Percentiles rank a stretch among this genome's conserved stretches.
These are phyloP conservation scores for Schwanniomyces yamadae DNA, from an alignment of 805 yeast genomes.

Conservation along the genomic window DNA sequence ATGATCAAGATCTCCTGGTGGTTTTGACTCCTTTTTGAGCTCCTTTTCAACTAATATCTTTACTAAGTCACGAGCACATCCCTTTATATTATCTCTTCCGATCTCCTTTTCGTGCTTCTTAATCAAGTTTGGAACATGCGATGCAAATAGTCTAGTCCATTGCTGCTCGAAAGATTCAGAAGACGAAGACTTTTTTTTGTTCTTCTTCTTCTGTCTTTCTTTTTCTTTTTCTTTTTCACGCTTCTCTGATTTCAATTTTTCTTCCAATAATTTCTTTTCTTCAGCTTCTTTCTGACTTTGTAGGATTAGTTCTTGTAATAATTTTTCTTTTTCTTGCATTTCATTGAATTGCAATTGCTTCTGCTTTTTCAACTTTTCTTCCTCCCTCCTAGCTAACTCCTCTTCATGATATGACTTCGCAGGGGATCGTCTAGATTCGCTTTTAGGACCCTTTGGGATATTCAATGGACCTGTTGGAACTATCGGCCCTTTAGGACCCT, in stretches of 20 bases:
- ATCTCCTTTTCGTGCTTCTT: constrained; percentile 63
- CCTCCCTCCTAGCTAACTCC: constrained; percentile 31
- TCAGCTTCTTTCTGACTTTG: constrained; percentile 30
- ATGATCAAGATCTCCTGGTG: constrained; percentile 58
- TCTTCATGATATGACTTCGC: constrained; percentile 14
- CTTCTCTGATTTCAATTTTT: constrained; percentile 19
- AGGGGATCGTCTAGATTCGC: constrained; percentile 4
- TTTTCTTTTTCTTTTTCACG: constrained; percentile 21
- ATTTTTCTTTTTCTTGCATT: constrained; percentile 33
- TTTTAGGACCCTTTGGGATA: constrained; percentile 24
- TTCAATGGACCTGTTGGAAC: constrained; percentile 14
- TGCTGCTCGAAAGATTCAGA: constrained; percentile 18
- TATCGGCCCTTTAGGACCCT: constrained; percentile 28
- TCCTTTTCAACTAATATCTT: constrained; percentile 69
- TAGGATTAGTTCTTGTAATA: constrained; percentile 34
- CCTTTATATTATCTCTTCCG: constrained; percentile 71
- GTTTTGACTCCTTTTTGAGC: constrained; percentile 40
- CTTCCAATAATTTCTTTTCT: constrained; percentile 28
- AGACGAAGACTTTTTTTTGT: constrained; percentile 3
- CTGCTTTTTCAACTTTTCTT: constrained; percentile 30
- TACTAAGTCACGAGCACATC: constrained; percentile 77
- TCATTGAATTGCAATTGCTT: constrained; percentile 33
- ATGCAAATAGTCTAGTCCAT: constrained; percentile 61
- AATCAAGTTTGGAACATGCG: constrained; percentile 74
- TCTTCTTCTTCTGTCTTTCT: constrained; percentile 10